Conservation (phyloP, 495 filamentous ascomycete species). For the Penicillium antarcticum region DNA sequence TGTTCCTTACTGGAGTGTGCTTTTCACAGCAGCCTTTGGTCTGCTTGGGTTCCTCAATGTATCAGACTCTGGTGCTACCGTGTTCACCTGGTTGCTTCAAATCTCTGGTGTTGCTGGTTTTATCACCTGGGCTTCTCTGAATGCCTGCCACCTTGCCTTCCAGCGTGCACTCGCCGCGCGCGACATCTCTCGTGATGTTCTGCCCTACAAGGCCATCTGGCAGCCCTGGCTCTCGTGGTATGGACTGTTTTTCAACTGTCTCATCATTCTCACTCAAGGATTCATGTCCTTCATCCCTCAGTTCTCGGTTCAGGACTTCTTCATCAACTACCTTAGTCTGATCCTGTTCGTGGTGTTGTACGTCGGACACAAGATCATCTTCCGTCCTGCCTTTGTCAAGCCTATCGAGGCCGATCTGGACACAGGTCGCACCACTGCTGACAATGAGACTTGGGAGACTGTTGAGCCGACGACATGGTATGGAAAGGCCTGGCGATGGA, state of each 20-base stretch:
- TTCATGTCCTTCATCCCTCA: slow-evolving; percentile 62
- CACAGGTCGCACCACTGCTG: slow-evolving; percentile 37
- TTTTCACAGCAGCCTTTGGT: slow-evolving; percentile 48
- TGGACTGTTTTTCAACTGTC: slow-evolving; percentile 60
- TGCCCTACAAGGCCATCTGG: slow-evolving; percentile 56
- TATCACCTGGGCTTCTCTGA: slow-evolving; percentile 62
- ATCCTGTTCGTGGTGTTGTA: slow-evolving; percentile 60
- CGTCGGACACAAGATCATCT: slow-evolving; percentile 54
- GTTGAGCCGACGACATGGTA: slow-evolving; percentile 41
- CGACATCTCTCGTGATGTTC: slow-evolving; percentile 51
- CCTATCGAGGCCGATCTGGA: slow-evolving; percentile 46
- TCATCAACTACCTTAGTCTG: slow-evolving; percentile 59
- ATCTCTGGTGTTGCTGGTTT: slow-evolving; percentile 65
- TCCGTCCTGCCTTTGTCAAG: slow-evolving; percentile 38
- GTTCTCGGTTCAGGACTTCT: slow-evolving; percentile 57
- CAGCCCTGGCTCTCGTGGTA: slow-evolving; percentile 60
- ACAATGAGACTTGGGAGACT: slow-evolving; percentile 46
- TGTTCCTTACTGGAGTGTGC: slow-evolving; percentile 52
- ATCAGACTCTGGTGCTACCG: slow-evolving; percentile 40
- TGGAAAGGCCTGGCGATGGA: slow-evolving; percentile 23
- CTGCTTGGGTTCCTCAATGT: slow-evolving; percentile 52
- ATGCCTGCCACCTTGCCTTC: slow-evolving; percentile 59
- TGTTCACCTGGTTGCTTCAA: slow-evolving; percentile 61
- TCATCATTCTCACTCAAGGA: slow-evolving; percentile 67
- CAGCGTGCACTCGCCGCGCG: slow-evolving; percentile 56